Evolutionary conservation across 345 rosid genomes (phyloP).

Genomic region (Salix arbutifolia): DNA sequence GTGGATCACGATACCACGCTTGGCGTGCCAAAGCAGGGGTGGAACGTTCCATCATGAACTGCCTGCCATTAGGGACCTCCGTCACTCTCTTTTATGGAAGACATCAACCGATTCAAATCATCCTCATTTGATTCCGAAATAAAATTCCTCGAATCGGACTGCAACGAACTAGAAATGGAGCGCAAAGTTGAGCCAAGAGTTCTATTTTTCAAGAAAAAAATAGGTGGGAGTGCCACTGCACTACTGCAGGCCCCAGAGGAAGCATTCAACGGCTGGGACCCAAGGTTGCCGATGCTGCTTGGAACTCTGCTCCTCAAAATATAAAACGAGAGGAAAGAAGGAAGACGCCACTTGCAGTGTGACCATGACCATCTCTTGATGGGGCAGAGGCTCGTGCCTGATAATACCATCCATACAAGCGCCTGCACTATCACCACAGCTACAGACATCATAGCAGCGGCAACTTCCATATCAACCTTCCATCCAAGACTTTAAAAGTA

Average conservation of each 20-base stretch:
- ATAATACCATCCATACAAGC: not conserved
- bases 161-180: not conserved
- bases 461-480: not conserved
- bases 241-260: not conserved
- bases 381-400: not conserved
- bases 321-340: too few species aligned
- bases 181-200: not conserved
- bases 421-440: not conserved
- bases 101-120: not conserved
- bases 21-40: constrained; percentile 15
- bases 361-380: not conserved
- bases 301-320: not conserved
- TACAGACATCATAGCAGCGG: not conserved
- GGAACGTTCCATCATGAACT: constrained; percentile 18
- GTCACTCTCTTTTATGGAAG: not conserved
- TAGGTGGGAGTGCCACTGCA: too few species aligned
- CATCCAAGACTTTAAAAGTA: not conserved
- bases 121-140: not conserved
- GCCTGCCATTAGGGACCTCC: constrained; percentile 8
- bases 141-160: not conserved
- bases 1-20: constrained; percentile 30
- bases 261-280: not conserved
- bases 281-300: not conserved
- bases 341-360: not conserved
- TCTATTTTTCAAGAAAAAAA: not conserved